phyloP scores from a whole-genome alignment of 371 early-diverging fungal species.

The Funneliformis caledonium region DNA sequence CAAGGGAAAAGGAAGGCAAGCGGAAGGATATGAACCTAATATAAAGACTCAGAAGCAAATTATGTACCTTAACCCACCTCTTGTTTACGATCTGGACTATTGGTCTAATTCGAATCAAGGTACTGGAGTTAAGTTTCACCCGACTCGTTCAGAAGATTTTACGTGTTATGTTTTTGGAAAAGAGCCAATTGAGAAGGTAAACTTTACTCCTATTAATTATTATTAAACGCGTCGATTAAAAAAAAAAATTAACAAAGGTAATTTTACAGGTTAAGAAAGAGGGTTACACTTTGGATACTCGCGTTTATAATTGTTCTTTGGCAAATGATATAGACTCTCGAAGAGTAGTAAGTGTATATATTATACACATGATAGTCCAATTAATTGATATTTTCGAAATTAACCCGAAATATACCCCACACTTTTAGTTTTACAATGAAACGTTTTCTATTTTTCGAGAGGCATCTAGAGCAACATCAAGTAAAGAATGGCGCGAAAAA shows the following conservation, averaged over 20 bases:
- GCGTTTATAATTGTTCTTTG: conserved; percentile 14
- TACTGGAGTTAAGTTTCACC: background rate
- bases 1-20: background rate
- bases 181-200: conserved; percentile 9
- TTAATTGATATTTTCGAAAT: too few relatives aligned
- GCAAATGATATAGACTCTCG: background rate
- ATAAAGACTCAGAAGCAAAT: background rate
- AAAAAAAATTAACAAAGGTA: background rate
- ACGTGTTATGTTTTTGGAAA: conserved; percentile 26
- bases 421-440: conserved; percentile 11
- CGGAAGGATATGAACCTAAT: background rate
- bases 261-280: background rate
- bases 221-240: background rate
- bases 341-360: background rate
- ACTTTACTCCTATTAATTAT: background rate
- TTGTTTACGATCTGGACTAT: background rate
- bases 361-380: background rate
- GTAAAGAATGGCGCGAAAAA: background rate
- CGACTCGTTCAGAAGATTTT: background rate
- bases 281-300: background rate
- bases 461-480: background rate
- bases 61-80: conserved; percentile 1
- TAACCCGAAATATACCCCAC: background rate
- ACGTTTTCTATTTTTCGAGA: background rate
- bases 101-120: conserved; percentile 18